Evolutionary conservation across 441 rosid genomes (phyloP).

Genomic region (Viola pubescens): DNA sequence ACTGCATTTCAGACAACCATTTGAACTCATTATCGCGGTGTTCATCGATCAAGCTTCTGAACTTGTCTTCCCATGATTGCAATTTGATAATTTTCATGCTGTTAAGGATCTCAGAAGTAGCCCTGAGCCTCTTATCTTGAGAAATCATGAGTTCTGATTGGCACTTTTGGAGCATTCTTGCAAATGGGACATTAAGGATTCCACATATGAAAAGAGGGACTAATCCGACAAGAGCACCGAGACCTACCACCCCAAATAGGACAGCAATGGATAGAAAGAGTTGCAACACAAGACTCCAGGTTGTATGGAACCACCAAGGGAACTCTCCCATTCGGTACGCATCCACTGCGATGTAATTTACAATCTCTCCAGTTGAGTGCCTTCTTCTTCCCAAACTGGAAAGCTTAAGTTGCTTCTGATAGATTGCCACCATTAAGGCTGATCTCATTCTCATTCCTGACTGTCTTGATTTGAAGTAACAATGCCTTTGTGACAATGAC

Average conservation of each 20-base stretch:
- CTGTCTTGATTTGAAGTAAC: constrained; percentile 58
- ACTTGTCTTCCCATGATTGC: constrained; percentile 88
- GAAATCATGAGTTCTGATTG: constrained; percentile 70
- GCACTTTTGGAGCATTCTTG: constrained; percentile 59
- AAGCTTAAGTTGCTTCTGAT: constrained; percentile 69
- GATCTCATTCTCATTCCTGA: constrained; percentile 90
- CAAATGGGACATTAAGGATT: constrained; percentile 68
- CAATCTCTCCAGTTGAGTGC: constrained; percentile 82
- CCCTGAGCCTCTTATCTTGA: constrained; percentile 63
- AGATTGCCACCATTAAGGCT: constrained; percentile 76
- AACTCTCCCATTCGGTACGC: constrained; percentile 90
- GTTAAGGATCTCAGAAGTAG: constrained; percentile 78
- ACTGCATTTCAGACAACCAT: constrained; percentile 61
- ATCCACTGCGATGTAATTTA: constrained; percentile 74
- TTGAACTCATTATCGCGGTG: constrained; percentile 56
- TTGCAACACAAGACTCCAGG: constrained; percentile 60
- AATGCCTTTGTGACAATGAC: constrained; percentile 75
- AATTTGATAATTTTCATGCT: constrained; percentile 82
- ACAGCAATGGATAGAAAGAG: constrained; percentile 52
- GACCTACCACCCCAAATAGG: constrained; percentile 61
- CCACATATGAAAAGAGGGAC: constrained; percentile 57
- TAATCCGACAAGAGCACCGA: constrained; percentile 66
- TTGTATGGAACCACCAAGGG: constrained; percentile 76
- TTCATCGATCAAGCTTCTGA: constrained; percentile 54
- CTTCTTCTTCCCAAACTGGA: constrained; percentile 62